These are phyloP conservation scores for Millerozyma acaciae DNA, from an alignment of 805 yeast species.

Conservation along the genomic window DNA sequence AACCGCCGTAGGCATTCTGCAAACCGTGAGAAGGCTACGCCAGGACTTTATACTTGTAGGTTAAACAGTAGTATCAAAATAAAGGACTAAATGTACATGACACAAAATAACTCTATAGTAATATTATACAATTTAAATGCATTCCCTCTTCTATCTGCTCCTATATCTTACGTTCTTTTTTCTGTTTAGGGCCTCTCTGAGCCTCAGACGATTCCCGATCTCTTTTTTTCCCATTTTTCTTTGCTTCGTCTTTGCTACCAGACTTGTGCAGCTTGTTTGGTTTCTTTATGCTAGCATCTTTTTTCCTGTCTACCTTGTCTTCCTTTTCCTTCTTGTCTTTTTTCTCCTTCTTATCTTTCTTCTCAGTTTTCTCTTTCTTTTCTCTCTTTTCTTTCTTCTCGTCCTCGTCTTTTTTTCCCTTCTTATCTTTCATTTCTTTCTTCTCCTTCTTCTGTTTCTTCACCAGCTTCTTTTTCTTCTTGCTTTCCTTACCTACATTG, in stretches of 20 bases:
- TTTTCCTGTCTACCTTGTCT: conserved; percentile 9
- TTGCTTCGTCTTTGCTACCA: background rate
- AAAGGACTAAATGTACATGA: no score
- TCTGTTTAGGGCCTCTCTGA: no score
- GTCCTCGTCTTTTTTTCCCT: conserved; percentile 9
- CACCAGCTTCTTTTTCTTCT: conserved; percentile 24
- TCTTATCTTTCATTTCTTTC: conserved; percentile 15
- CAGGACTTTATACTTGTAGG: no score
- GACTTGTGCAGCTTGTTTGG: background rate
- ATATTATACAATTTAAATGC: no score
- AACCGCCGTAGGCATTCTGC: no score
- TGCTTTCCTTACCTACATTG: conserved; percentile 10
- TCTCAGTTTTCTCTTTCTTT: conserved; percentile 8
- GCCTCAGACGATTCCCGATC: no score
- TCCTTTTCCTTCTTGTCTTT: conserved; percentile 11
- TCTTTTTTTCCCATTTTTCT: background rate
- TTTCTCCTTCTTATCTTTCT: conserved; percentile 13
- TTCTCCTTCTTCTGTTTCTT: conserved; percentile 17
- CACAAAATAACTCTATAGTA: no score
- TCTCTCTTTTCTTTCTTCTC: conserved; percentile 10
- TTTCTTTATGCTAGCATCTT: conserved; percentile 5
- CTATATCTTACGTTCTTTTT: no score
- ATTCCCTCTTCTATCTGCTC: no score
- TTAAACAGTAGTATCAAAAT: no score
- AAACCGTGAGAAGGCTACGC: no score